These are phyloP conservation scores for Nigrospora sphaerica DNA, from an alignment of 2,329 filamentous ascomycete species.

Conservation along the genomic window DNA sequence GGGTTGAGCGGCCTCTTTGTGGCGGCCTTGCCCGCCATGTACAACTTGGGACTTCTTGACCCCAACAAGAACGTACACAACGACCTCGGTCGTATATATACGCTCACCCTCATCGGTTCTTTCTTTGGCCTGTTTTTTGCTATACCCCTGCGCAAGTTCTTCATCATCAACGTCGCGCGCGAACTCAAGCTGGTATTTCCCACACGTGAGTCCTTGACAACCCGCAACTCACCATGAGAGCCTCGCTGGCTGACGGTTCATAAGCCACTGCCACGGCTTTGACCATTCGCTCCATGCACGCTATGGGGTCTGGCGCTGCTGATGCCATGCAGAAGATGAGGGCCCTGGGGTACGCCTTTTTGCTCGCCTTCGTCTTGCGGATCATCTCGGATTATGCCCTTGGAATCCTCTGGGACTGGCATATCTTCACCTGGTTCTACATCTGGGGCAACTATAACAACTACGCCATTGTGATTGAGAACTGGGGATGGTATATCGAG, in stretches of 20 bases:
- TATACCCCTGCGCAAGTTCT: conserved; percentile 55
- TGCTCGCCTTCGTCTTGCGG: conserved; percentile 41
- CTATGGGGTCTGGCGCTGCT: conserved; percentile 39
- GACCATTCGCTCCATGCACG: conserved; percentile 57
- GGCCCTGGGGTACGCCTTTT: conserved; percentile 44
- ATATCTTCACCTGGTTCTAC: conserved; percentile 31
- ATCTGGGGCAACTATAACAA: conserved; percentile 37
- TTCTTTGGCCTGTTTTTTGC: conserved; percentile 56
- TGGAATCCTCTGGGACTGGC: conserved; percentile 45
- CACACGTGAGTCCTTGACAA: conserved; percentile 20
- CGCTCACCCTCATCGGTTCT: conserved; percentile 48
- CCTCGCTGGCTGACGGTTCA: background rate
- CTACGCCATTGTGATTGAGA: conserved; percentile 35
- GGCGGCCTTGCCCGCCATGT: conserved; percentile 53
- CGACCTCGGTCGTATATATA: conserved; percentile 49
- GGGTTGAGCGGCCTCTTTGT: conserved; percentile 51
- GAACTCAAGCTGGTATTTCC: conserved; percentile 55
- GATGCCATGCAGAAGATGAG: conserved; percentile 51
- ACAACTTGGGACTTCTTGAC: conserved; percentile 43
- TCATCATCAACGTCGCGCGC: conserved; percentile 53
- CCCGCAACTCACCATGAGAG: background rate
- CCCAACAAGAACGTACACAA: conserved; percentile 34
- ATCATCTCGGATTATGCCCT: conserved; percentile 52
- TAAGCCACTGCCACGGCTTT: conserved; percentile 49
- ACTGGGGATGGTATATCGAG: conserved; percentile 45